Evolutionary conservation across 2,329 filamentous ascomycete genomes (phyloP).

Genomic region (Clonostachys chloroleuca): DNA sequence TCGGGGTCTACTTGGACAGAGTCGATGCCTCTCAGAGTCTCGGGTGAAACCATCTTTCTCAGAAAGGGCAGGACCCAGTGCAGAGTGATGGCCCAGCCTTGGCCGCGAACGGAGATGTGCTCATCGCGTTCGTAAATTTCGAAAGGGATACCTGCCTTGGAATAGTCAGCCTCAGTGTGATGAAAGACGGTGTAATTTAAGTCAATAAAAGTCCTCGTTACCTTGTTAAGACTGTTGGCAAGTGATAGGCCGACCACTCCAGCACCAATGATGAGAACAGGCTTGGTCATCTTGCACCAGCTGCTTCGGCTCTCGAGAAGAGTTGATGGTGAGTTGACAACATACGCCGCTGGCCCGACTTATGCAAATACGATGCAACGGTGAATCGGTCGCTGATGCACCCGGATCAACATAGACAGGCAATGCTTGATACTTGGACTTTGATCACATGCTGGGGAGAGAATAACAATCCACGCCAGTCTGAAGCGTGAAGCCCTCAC

Average conservation of each 20-base stretch:
- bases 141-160: slow-evolving; percentile 20
- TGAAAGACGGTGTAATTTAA: neutral
- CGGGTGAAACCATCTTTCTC: neutral
- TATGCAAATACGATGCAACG: too few species aligned
- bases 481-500: too few species aligned
- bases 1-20: slow-evolving; percentile 13
- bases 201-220: slow-evolving; percentile 3
- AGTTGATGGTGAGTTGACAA: too few species aligned
- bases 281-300: slow-evolving; percentile 1
- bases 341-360: too few species aligned
- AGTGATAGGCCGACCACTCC: slow-evolving; percentile 28
- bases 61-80: slow-evolving; percentile 40
- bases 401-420: too few species aligned
- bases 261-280: slow-evolving; percentile 28
- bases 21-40: slow-evolving; percentile 3
- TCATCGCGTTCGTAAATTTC: slow-evolving; percentile 18
- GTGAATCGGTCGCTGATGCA: too few species aligned
- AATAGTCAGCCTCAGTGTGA: neutral
- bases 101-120: slow-evolving; percentile 9
- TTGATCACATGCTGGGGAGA: too few species aligned
- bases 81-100: slow-evolving; percentile 52
- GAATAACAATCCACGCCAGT: too few species aligned
- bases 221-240: slow-evolving; percentile 28
- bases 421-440: too few species aligned
- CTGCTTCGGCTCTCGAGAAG: too few species aligned